These are phyloP conservation scores for Rhodocollybia butyracea DNA, from an alignment of 768 basidiomycete species.

Conservation along the genomic window DNA sequence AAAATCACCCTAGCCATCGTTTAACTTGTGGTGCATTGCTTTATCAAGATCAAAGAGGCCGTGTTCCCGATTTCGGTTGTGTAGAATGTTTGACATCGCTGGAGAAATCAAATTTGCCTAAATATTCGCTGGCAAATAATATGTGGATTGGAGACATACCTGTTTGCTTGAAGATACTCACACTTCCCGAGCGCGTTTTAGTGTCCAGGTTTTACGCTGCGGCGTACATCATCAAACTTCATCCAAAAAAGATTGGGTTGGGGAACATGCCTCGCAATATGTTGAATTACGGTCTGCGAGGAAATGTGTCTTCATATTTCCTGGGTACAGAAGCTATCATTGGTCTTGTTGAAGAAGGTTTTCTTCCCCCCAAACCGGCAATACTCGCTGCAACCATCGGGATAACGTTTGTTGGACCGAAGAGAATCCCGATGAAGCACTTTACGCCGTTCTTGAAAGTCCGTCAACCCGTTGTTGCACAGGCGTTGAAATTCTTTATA, in stretches of 20 bases:
- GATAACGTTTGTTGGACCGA: slow-evolving; percentile 31
- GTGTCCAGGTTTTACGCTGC: slow-evolving; percentile 20
- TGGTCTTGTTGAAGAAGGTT: slow-evolving; percentile 28
- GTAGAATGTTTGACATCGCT: too few species aligned
- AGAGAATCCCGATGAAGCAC: slow-evolving; percentile 21
- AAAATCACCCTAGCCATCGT: too few species aligned
- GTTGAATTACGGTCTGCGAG: slow-evolving; percentile 26
- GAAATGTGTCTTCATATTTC: slow-evolving; percentile 30
- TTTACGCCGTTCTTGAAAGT: slow-evolving; percentile 29
- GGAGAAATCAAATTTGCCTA: too few species aligned
- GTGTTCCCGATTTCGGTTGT: too few species aligned
- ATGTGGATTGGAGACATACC: slow-evolving; percentile 10
- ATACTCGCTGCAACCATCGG: slow-evolving; percentile 29
- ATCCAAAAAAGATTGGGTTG: slow-evolving; percentile 16
- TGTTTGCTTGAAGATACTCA: background rate
- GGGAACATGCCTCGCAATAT: background rate
- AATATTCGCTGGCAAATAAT: slow-evolving; percentile 10
- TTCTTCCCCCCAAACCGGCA: slow-evolving; percentile 26
- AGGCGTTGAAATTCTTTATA: slow-evolving; percentile 34
- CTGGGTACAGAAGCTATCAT: slow-evolving; percentile 23
- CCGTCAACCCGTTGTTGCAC: slow-evolving; percentile 18
- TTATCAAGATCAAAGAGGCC: too few species aligned
- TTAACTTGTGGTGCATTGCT: too few species aligned
- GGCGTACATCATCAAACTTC: slow-evolving; percentile 32
- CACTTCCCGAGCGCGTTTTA: slow-evolving; percentile 4